phyloP scores from a whole-genome alignment of 768 basidiomycete genomes.

The Xerocomellus dryophilus region DNA sequence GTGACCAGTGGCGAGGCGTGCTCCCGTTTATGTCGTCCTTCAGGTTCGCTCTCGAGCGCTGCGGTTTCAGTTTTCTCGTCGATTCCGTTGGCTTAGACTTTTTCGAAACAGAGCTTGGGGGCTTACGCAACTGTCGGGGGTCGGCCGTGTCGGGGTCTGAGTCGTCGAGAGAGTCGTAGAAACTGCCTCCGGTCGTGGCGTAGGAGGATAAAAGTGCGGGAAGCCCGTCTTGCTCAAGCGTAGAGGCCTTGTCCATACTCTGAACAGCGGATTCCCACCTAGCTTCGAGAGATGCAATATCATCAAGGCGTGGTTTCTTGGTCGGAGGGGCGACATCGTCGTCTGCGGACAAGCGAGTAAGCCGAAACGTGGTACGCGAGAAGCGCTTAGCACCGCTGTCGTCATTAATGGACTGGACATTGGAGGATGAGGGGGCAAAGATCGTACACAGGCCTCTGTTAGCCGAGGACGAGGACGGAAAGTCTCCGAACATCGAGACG shows the following conservation, averaged over 20 bases:
- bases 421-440: conserved; percentile 35
- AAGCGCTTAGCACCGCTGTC: conserved; percentile 42
- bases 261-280: conserved; percentile 50
- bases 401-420: conserved; percentile 40
- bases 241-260: conserved; percentile 41
- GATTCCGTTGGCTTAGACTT: conserved; percentile 11
- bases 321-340: conserved; percentile 34
- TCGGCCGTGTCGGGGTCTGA: conserved; percentile 19
- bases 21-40: conserved; percentile 9
- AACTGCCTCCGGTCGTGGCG: conserved; percentile 18
- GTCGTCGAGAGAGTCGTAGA: conserved; percentile 29
- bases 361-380: conserved; percentile 36
- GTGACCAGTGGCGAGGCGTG: conserved; percentile 31
- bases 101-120: background rate
- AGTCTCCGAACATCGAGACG: conserved; percentile 33
- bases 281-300: conserved; percentile 25
- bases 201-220: conserved; percentile 40
- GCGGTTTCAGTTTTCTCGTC: conserved; percentile 14
- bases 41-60: conserved; percentile 17
- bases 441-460: conserved; percentile 27
- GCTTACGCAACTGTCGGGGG: conserved; percentile 5
- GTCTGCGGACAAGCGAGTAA: conserved; percentile 6
- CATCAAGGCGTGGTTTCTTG: conserved; percentile 45
- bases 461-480: conserved; percentile 25
- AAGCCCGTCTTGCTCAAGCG: conserved; percentile 47